These are phyloP conservation scores for Brassica cretica DNA, from an alignment of 345 rosid genomes.

Conservation along the genomic window DNA sequence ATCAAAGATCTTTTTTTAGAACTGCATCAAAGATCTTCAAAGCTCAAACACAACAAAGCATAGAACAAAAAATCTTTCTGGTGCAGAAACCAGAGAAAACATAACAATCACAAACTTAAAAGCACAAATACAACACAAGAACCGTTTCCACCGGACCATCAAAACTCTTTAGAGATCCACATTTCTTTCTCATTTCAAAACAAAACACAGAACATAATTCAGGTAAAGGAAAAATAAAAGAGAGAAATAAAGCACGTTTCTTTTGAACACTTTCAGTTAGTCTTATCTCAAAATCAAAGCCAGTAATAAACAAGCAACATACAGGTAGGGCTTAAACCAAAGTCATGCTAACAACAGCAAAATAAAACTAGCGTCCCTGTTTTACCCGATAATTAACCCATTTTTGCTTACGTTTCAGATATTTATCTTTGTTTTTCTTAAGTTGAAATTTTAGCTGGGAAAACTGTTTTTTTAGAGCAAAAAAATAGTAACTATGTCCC, in stretches of 20 bases:
- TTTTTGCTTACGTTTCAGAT: not conserved
- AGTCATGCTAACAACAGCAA: conserved; percentile 41
- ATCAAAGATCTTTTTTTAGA: not conserved
- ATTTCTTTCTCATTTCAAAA: not conserved
- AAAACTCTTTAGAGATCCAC: not conserved
- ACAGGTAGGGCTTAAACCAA: conserved; percentile 70
- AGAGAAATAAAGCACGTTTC: not conserved
- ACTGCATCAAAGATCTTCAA: not conserved
- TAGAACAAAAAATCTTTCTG: not conserved
- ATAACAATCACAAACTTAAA: not conserved
- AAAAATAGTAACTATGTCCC: no score
- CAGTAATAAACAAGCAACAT: conserved; percentile 56
- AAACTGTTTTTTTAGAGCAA: no score
- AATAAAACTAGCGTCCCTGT: not conserved
- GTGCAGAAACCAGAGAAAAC: not conserved
- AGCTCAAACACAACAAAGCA: conserved; percentile 2
- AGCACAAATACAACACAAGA: not conserved
- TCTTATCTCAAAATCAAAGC: conserved; percentile 45
- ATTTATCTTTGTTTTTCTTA: not conserved
- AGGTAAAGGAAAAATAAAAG: not conserved
- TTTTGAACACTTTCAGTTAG: not conserved
- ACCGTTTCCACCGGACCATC: not conserved
- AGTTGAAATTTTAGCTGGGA: not conserved
- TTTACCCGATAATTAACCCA: not conserved
- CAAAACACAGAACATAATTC: conserved; percentile 3